These are phyloP conservation scores for Cystobasidiaceae sp. DNA, from an alignment of 1,284 basidiomycete species.

Conservation along the genomic window DNA sequence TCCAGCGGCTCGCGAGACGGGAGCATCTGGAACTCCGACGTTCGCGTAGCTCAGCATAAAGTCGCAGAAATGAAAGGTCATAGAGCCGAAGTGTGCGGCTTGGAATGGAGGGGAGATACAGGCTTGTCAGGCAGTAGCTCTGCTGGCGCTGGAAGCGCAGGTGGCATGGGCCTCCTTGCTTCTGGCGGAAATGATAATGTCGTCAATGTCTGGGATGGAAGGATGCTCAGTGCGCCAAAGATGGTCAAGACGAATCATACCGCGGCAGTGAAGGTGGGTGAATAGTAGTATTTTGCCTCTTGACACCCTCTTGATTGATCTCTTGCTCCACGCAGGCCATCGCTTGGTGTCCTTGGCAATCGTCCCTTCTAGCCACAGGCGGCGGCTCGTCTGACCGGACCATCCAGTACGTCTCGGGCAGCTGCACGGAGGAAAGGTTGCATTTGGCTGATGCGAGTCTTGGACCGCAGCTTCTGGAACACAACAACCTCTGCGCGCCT, in stretches of 20 bases:
- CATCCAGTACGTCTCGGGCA: conserved; percentile 70
- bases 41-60: conserved; percentile 77
- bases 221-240: conserved; percentile 60
- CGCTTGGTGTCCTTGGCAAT: conserved; percentile 97
- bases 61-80: conserved; percentile 84
- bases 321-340: conserved; percentile 59
- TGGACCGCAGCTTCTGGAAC: conserved; percentile 36
- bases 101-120: conserved; percentile 41
- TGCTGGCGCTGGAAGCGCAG: conserved; percentile 5
- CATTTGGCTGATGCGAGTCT: not conserved
- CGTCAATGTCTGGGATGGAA: conserved; percentile 91
- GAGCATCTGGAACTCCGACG: conserved; percentile 90
- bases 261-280: conserved; percentile 78
- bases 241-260: conserved; percentile 87
- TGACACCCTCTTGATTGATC: not conserved
- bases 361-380: conserved; percentile 82
- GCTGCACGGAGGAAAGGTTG: too few species aligned
- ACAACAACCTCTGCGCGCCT: conserved; percentile 70
- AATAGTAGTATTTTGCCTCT: not conserved
- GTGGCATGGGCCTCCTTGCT: conserved; percentile 59
- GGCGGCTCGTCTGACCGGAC: conserved; percentile 92
- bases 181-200: conserved; percentile 95
- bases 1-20: conserved; percentile 86
- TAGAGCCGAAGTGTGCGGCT: conserved; percentile 75
- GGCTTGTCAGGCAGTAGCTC: conserved; percentile 35